Base-by-base conservation (phyloP, 2,329 filamentous ascomycete species). In the Cladophialophora psammophila region DNA sequence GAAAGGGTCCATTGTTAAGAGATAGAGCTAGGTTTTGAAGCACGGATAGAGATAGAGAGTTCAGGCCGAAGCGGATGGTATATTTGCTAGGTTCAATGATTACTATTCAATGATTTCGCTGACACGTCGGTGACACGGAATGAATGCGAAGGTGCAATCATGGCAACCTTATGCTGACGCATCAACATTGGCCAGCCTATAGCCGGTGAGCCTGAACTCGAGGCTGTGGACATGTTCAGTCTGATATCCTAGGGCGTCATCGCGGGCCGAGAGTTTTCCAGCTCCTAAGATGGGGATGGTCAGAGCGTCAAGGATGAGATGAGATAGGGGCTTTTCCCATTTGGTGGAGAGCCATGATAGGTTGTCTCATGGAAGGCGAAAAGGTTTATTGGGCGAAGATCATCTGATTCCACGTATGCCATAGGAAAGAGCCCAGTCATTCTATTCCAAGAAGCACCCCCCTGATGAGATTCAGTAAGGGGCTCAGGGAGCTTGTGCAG, bases 91-190 rank as follows among this genome's bases (percentile, higher is more conserved):
- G 10, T 32, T 18, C 38, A 35, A 8, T 62, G 60, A 62, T 62
- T 62, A 62, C 50, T 62, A 62, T 62, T 62, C 60, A 54, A 35
- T 2, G 6, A 5, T n/a, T 40, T 34, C 18, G 60, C 60, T 42
- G 60, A 62, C 60, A 62, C 12, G 26, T 26, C 26, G 26, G 26
- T 26, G 26, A 26, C 26, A 2, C 26, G 26, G 18, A 38, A 20
- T 18, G 54, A 38, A 31, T 9, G 18, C 45, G 18, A 26, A 26
- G 20, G 6, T n/a, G 32, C 10, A 18, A 38, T 20, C 54, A 26
- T 50, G 45, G 18, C 40, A 12, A 34, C 15, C 10, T n/a, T 31
- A 34, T 3, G 40, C 40, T 48, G 57, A 60, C 57, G 32, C 36
- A 31, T 45, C n/a, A 32, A 20, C 5, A 48, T 10, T 18, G 26